Conservation (phyloP, 2,329 filamentous ascomycete species). For the Fusarium keratoplasticum region DNA sequence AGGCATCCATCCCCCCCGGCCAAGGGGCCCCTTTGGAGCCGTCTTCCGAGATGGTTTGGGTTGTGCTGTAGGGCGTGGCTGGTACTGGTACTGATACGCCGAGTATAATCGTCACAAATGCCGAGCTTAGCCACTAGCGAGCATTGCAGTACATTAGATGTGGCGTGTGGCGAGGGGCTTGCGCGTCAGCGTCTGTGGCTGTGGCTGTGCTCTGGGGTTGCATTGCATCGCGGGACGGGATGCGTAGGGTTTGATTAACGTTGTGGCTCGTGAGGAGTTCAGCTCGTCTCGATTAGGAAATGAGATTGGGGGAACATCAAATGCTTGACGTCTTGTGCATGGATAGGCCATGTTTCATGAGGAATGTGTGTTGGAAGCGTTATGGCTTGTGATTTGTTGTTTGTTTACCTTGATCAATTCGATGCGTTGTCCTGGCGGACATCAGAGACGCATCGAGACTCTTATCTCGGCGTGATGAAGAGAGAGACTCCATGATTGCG, state of each 20-base stretch:
- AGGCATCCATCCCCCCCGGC: conserved; percentile 2
- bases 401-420: conserved; percentile 16
- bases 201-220: conserved; percentile 8
- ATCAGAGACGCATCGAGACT: neutral
- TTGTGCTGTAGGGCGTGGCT: conserved; percentile 11
- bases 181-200: conserved; percentile 36
- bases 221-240: conserved; percentile 6
- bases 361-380: neutral
- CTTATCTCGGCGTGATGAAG: neutral
- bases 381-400: conserved; percentile 25
- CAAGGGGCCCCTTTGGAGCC: conserved; percentile 30
- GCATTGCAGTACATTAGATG: neutral
- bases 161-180: conserved; percentile 44
- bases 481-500: neutral
- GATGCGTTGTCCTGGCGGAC: conserved; percentile 31
- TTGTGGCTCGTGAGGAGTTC: conserved; percentile 34
- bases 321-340: conserved; percentile 19
- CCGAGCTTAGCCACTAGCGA: conserved; percentile 39
- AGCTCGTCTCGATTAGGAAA: conserved; percentile 32
- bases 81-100: neutral
- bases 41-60: conserved; percentile 24
- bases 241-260: conserved; percentile 21
- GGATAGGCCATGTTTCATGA: conserved; percentile 30
- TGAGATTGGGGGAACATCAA: neutral
- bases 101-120: conserved; percentile 8